These are phyloP conservation scores for Chalciporus sp. DNA, from an alignment of 1,284 basidiomycete genomes.

Conservation along the genomic window DNA sequence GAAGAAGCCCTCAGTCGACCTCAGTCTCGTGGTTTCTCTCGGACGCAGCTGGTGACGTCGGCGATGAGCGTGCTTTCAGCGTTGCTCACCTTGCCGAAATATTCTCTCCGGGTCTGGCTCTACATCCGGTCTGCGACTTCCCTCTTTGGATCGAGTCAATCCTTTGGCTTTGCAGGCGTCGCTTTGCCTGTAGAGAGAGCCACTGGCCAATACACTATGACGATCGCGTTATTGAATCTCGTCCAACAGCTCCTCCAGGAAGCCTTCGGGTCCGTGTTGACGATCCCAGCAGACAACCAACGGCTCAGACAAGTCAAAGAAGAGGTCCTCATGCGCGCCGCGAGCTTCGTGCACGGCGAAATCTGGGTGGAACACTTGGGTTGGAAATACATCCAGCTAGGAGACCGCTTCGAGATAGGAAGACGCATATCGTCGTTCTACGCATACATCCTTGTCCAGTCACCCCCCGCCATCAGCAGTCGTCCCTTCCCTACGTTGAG, in stretches of 20 bases:
- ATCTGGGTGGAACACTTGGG: slow-evolving; percentile 83
- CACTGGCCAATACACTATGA: slow-evolving; percentile 79
- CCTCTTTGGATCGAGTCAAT: slow-evolving; percentile 67
- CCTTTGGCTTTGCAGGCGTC: slow-evolving; percentile 58
- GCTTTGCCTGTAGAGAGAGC: slow-evolving; percentile 73
- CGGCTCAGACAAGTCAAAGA: slow-evolving; percentile 74
- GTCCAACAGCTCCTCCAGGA: slow-evolving; percentile 78
- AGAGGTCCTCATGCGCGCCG: slow-evolving; percentile 77
- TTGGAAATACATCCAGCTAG: slow-evolving; percentile 80
- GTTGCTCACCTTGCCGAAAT: slow-evolving; percentile 71
- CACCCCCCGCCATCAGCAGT: slow-evolving; percentile 52
- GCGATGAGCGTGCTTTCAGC: slow-evolving; percentile 80
- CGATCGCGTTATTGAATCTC: slow-evolving; percentile 74
- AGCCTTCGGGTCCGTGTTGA: slow-evolving; percentile 58
- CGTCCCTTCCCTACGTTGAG: slow-evolving; percentile 61
- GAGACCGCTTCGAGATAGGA: slow-evolving; percentile 82
- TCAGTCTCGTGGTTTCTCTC: slow-evolving; percentile 47
- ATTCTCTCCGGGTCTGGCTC: slow-evolving; percentile 83
- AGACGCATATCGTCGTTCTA: slow-evolving; percentile 68
- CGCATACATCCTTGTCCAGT: slow-evolving; percentile 64
- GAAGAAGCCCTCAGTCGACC: slow-evolving; percentile 73
- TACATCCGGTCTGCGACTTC: slow-evolving; percentile 78
- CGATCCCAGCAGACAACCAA: slow-evolving; percentile 55
- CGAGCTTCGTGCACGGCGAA: slow-evolving; percentile 78
- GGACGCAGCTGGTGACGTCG: slow-evolving; percentile 73